Percentiles rank a stretch among this genome's conserved stretches.
Conservation (phyloP, 1,284 basidiomycete species). For the Ustilago crameri region DNA sequence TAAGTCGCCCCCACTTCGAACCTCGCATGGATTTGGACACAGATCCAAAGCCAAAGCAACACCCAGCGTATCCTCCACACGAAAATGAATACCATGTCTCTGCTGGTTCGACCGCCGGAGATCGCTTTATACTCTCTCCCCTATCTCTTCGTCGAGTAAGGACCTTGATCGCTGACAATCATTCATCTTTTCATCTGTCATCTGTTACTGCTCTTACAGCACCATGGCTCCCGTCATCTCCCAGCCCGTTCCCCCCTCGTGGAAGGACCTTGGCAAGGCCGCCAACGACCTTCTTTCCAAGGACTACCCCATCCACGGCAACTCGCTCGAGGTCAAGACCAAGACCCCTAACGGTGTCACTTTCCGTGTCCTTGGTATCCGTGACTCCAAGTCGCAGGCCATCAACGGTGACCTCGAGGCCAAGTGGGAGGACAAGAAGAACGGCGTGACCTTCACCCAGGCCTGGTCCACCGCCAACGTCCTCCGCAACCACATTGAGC, state of each 20-base stretch:
- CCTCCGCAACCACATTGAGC: conserved; percentile 86
- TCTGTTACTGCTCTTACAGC: conserved; percentile 1
- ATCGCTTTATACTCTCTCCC: neutral
- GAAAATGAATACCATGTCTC: neutral
- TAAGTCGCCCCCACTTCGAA: conserved; percentile 5
- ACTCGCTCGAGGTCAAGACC: conserved; percentile 81
- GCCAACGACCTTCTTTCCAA: conserved; percentile 92
- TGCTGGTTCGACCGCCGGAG: neutral
- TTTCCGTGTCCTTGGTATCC: conserved; percentile 69
- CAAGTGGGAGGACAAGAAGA: conserved; percentile 67
- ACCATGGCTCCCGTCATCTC: conserved; percentile 46
- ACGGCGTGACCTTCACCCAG: conserved; percentile 68
- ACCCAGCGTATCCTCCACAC: neutral
- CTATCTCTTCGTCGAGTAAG: no score
- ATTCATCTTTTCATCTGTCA: neutral
- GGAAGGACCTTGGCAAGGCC: conserved; percentile 75
- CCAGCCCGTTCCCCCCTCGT: conserved; percentile 66
- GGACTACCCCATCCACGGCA: conserved; percentile 89
- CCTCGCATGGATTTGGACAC: neutral
- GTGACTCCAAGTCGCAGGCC: conserved; percentile 65
- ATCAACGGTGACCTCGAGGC: conserved; percentile 69
- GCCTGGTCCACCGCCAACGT: conserved; percentile 91
- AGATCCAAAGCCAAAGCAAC: neutral
- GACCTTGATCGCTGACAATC: no score
- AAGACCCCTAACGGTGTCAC: conserved; percentile 77